Evolutionary conservation across 805 yeast genomes (phyloP), one percentile per base, ranked within the genome.

Genomic region (Soucietia sequanensis): DNA sequence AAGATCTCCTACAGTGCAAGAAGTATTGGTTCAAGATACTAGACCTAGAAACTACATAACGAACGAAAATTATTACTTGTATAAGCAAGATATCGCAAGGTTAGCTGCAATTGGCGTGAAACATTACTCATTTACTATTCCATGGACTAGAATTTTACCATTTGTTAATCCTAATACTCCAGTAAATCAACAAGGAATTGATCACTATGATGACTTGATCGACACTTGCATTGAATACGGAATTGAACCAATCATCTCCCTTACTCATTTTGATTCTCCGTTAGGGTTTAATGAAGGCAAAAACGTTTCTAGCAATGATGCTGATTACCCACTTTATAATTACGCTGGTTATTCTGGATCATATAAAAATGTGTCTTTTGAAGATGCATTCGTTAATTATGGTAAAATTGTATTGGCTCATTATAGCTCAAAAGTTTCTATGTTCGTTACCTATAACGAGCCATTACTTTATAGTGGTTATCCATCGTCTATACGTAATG

Each of bases 131-230:
- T 45, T 62, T 42, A 38, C 60, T 6, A 53, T 62, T 31, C 58
- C 66, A 5, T 62, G 66, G 65, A 43, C 62, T 10, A 46, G 68
- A 38, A 57, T 62, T 13, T 42, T 58, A 23, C 68, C 66, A 4
- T 52, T 53, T 31, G 58, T 47, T 18, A 25, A 48, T 8, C 53
- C 52, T 4, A 62, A 62, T 8, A 38, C 58, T 14, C 58, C 57
- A 33, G 57, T 56, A 26, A 58, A 60, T 41, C 26, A 54, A 27
- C 48, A 56, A 28, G 60, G 47, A 15, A 39, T 59, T 25, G 49
- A 56, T 33, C 54, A 53, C 38, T 46, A 57, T 30, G 47, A 46
- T 25, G 54, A 42, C 31, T n/a, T 46, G 6, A 36, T 48, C 15
- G 47, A 48, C 23, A 48, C 53, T 27, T 48, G 51, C 29, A 13